A percentile compares a stretch with the other conserved stretches of the same genome.
Conservation (phyloP, 148 eudicot genomes). For the Dysphania ambrosioides region DNA sequence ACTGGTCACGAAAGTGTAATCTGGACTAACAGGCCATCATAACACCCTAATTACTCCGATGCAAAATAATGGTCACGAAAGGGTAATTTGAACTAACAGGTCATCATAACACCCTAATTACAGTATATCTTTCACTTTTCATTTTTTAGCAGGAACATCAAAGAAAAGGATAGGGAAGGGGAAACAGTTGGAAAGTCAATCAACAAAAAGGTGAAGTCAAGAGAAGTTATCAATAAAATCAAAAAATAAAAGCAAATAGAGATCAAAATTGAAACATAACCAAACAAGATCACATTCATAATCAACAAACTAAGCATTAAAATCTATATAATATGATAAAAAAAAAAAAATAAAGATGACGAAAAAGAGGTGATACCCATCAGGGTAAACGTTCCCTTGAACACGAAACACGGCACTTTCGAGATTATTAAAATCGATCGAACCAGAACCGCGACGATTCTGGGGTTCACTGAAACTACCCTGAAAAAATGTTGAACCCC, state of each 20-base stretch:
- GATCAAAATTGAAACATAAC: not conserved
- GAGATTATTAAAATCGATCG: conserved; percentile 31
- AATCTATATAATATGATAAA: not conserved
- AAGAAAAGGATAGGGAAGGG: not conserved
- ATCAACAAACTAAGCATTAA: not conserved
- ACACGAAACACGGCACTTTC: conserved; percentile 61
- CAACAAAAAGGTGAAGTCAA: not conserved
- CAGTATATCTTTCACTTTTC: not conserved
- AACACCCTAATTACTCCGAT: too few species aligned
- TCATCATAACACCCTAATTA: too few species aligned
- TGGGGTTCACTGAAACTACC: conserved; percentile 18
- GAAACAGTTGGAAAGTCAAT: not conserved
- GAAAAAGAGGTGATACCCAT: conserved; percentile 44
- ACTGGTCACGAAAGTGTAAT: too few species aligned
- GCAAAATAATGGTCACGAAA: too few species aligned
- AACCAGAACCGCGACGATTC: not conserved
- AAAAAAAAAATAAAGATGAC: not conserved
- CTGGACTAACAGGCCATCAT: too few species aligned
- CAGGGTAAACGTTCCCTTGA: conserved; percentile 72
- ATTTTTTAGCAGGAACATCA: not conserved
- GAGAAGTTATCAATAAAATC: not conserved
- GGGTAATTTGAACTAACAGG: too few species aligned
- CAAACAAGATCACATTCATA: not conserved
- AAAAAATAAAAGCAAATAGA: not conserved
- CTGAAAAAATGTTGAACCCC: conserved; percentile 16